Base-by-base conservation (phyloP, 2,329 filamentous ascomycete genomes). In the Xylaria sp. region DNA sequence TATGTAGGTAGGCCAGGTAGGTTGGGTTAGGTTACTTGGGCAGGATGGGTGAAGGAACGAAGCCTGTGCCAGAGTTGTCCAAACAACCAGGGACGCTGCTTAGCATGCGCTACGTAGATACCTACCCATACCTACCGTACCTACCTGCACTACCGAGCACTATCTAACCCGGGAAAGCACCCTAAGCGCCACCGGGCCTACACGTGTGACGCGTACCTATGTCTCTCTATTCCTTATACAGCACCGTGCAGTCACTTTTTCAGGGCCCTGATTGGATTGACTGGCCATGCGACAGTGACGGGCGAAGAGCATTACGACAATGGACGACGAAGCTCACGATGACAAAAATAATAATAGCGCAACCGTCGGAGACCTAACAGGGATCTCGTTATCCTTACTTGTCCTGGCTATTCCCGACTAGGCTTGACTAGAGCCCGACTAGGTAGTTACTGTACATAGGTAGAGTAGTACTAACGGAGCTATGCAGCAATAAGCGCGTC, bases 271-370 rank as follows among this genome's bases (percentile, higher is more conserved):
- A 60, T 60, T 58, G 47, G 64, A 17, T 11, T 50, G 12, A 30
- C 8, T 21, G 42, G 45, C 14, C 48, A 55, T 39, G 32, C 51
- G 47, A 58, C 32, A 17, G 27, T n/a, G 30, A 57, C 11, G n/a
- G n/a, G 42, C 24, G 9, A 58, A 36, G 11, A 9, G 27, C 19
- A 30, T 34, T 21, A 30, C 19, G 19, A 19, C 24, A 39, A 61
- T 47, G 54, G 57, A 67, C 64, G 57, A 69, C 51, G 47, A 64
- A 69, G 61, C 68, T 68, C 65, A 68, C 68, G 68, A 70, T 55
- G 53, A 55, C 17, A 48, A 24, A 2, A 21, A 21, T 19, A 48
- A 48, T 68, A 70, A 68, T 64, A 64, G 42, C 56, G 63, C 65
- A 68, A 53, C 8, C 17, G 65, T 68, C 14, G 57, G 55, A 70